These are phyloP conservation scores for Leersia perrieri DNA, from an alignment of 176 grass and related monocot species.

Conservation along the genomic window DNA sequence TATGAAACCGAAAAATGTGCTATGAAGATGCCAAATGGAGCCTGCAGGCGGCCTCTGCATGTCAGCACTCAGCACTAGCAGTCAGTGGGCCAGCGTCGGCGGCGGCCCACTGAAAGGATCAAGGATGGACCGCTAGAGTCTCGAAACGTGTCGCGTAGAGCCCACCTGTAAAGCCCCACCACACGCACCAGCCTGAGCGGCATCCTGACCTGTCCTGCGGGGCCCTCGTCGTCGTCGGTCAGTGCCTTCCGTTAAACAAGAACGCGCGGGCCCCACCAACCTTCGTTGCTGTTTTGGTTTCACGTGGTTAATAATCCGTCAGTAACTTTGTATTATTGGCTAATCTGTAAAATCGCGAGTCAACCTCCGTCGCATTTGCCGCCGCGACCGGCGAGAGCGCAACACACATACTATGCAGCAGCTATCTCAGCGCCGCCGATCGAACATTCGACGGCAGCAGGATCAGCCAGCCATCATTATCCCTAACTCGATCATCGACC, in stretches of 20 bases:
- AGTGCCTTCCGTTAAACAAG: neutral
- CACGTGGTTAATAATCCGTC: neutral
- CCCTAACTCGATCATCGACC: neutral
- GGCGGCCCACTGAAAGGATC: neutral
- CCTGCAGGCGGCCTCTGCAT: neutral
- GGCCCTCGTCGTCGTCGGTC: neutral
- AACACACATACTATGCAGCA: too few species aligned
- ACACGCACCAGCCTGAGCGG: neutral
- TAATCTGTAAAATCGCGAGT: neutral
- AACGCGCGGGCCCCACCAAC: neutral
- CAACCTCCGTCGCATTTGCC: neutral
- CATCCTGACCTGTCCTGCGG: neutral
- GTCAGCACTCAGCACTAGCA: neutral
- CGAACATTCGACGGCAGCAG: neutral
- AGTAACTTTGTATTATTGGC: too few species aligned
- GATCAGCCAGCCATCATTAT: neutral
- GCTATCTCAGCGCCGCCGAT: neutral
- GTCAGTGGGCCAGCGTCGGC: neutral
- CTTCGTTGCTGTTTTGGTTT: neutral
- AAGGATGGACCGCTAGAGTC: neutral
- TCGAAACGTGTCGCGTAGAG: constrained; percentile 4
- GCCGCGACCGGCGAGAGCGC: too few species aligned
- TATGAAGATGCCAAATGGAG: neutral
- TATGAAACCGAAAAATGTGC: too few species aligned
- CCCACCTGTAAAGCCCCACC: neutral